Conservation (phyloP, 352 stramenopile species). For the Globisporangium takayamanum region DNA sequence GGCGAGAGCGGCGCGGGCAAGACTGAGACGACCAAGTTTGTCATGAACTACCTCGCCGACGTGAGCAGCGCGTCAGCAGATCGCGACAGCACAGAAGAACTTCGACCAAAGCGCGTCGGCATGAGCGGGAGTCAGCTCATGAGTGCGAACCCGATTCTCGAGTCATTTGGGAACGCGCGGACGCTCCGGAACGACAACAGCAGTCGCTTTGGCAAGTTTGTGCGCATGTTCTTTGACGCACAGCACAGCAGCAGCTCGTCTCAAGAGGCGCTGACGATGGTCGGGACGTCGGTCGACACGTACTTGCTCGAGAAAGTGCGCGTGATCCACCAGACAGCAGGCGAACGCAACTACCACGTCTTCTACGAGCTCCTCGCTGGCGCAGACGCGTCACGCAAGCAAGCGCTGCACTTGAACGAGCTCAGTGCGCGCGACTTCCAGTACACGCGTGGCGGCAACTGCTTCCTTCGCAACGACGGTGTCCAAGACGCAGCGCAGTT, state of each 20-base stretch:
- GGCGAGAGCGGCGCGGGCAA: constrained; percentile 43
- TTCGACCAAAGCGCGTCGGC: constrained; percentile 1
- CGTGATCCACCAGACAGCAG: constrained; percentile 63
- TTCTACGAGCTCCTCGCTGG: constrained; percentile 75
- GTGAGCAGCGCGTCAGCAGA: constrained; percentile 11
- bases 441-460: constrained; percentile 64
- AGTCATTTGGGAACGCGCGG: constrained; percentile 80
- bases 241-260: constrained; percentile 6
- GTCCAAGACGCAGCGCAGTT: constrained; percentile 64
- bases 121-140: constrained; percentile 62
- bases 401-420: constrained; percentile 28
- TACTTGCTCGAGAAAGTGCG: constrained; percentile 93
- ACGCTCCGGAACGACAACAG: constrained; percentile 81
- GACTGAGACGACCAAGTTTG: constrained; percentile 60
- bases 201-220: constrained; percentile 85
- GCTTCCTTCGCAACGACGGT: constrained; percentile 59
- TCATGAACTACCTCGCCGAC: constrained; percentile 64
- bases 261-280: constrained; percentile 38
- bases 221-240: constrained; percentile 77
- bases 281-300: constrained; percentile 69
- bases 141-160: constrained; percentile 79
- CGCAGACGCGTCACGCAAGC: constrained; percentile 39
- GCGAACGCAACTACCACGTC: constrained; percentile 79
- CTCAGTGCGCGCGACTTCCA: constrained; percentile 41
- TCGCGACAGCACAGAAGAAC: constrained; percentile 12